phyloP scores from a whole-genome alignment of 768 basidiomycete genomes.

The Aureoboletus auriporus region DNA sequence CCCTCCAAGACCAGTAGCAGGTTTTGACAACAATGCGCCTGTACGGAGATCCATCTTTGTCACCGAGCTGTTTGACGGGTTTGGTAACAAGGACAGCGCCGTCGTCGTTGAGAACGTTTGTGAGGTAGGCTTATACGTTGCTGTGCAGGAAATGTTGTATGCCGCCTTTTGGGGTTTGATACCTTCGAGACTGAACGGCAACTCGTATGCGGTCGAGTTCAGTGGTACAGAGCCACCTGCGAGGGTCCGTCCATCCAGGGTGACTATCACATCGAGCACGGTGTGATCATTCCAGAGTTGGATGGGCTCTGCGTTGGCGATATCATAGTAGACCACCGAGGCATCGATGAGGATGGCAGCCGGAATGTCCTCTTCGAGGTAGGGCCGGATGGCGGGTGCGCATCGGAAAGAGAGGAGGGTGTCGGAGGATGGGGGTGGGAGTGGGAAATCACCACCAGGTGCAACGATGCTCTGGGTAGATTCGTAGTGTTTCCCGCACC shows the following conservation, averaged over 20 bases:
- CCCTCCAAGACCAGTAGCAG: conserved; percentile 46
- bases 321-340: conserved; percentile 43
- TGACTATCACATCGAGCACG: conserved; percentile 40
- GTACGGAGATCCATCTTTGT: conserved; percentile 62
- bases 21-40: conserved; percentile 50
- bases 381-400: conserved; percentile 55
- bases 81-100: conserved; percentile 46
- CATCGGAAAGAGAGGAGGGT: conserved; percentile 58
- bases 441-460: conserved; percentile 50
- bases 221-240: conserved; percentile 43
- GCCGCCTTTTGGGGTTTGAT: conserved; percentile 39
- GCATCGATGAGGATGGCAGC: conserved; percentile 51
- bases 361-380: conserved; percentile 50
- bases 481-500: conserved; percentile 60
- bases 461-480: conserved; percentile 35
- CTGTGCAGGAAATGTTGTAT: conserved; percentile 28
- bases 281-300: conserved; percentile 20
- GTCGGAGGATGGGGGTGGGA: conserved; percentile 32
- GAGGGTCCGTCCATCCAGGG: conserved; percentile 41
- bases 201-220: conserved; percentile 46
- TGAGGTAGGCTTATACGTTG: conserved; percentile 27
- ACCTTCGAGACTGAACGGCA: conserved; percentile 46
- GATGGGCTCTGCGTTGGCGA: conserved; percentile 46
- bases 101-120: conserved; percentile 46
- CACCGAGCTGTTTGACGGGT: conserved; percentile 49